Base-by-base conservation (phyloP, 371 early-diverging fungal genomes). In the Fennellomyces sp. region DNA sequence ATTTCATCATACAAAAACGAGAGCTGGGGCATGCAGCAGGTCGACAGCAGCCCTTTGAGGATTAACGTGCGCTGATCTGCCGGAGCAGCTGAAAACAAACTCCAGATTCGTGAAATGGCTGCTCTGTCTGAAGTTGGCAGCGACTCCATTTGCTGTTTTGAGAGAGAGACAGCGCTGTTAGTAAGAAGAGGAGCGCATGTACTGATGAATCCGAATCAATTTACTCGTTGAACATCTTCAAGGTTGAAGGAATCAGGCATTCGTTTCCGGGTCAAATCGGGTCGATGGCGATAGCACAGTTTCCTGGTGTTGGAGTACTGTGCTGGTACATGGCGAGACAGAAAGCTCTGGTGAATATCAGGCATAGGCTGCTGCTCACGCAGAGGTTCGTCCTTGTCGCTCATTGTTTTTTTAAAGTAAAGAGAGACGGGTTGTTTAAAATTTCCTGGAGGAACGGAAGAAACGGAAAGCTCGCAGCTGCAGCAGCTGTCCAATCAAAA, bases 1-100 rank as follows among this genome's bases (percentile, higher is more conserved):
- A 89, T 83, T 5, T 77, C 82, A 41, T 87, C 81, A 31, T 88
- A 82, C 21, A 92, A 73, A 57, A 87, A 87, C 1, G 94, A 92
- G 6, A 95, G 86, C 66, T 92, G 91, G 19, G 90, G 89, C 68
- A 90, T 82, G 55, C 91, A 91, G 56, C 84, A 87, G 29, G 85
- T 83, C 39, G 87, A 85, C 19, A 93, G 76, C n/a, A 93, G 63
- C 1, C 92, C 91, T 65, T 80, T 73, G n/a, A 90, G 65, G 7
- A 91, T 88, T 8, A 89, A 66, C 29, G 78, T 68, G 5, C 90
- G 81, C 52, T 80, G 82, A 54, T 78, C 78, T 7, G 84, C 73
- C 19, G 84, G 76, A 33, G 87, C 82, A 2, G 86, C 81, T 23
- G 83, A 79, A 63, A 88, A 87, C 26, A 75, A 58, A 7, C 75